Conservation (phyloP, 495 filamentous ascomycete species). For the Evansstolkia leycettana region DNA sequence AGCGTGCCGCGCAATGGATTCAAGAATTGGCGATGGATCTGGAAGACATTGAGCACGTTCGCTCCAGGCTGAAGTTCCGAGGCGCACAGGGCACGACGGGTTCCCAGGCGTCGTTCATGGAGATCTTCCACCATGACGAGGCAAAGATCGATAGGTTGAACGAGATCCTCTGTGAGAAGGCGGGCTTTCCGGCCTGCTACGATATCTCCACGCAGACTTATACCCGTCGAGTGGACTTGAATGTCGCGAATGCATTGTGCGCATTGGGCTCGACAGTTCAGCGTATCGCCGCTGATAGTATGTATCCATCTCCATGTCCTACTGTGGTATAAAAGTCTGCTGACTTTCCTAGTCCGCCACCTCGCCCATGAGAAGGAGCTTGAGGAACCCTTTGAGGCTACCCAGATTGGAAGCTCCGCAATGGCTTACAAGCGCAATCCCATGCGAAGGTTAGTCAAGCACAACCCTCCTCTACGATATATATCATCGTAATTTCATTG, state of each 20-base stretch:
- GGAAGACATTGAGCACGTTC: slow-evolving; percentile 63
- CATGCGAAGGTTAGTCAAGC: slow-evolving; percentile 77
- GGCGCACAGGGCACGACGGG: slow-evolving; percentile 74
- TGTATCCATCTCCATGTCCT: too few relatives aligned
- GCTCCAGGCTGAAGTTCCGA: slow-evolving; percentile 67
- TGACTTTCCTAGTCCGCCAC: too few relatives aligned
- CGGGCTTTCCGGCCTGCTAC: slow-evolving; percentile 65
- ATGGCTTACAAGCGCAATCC: slow-evolving; percentile 86
- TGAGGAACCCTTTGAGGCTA: slow-evolving; percentile 83
- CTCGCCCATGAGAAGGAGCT: slow-evolving; percentile 71
- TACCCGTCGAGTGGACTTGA: slow-evolving; percentile 74
- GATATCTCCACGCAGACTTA: slow-evolving; percentile 71
- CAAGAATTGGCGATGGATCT: slow-evolving; percentile 86
- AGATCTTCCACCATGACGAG: slow-evolving; percentile 71
- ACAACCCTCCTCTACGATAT: too few relatives aligned
- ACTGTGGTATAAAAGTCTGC: too few relatives aligned
- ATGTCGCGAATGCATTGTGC: slow-evolving; percentile 66
- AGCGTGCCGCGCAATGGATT: slow-evolving; percentile 63
- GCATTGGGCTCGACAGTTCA: slow-evolving; percentile 76
- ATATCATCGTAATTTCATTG: too few relatives aligned
- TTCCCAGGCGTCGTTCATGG: slow-evolving; percentile 68
- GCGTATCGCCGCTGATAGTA: slow-evolving; percentile 59
- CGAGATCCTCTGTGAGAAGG: slow-evolving; percentile 69
- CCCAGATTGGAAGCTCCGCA: slow-evolving; percentile 40
- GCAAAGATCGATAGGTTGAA: slow-evolving; percentile 63